A percentile compares a stretch with the other conserved stretches of the same genome.
Evolutionary conservation across 805 yeast genomes (phyloP).

Genomic region (Candida qinlingensis): DNA sequence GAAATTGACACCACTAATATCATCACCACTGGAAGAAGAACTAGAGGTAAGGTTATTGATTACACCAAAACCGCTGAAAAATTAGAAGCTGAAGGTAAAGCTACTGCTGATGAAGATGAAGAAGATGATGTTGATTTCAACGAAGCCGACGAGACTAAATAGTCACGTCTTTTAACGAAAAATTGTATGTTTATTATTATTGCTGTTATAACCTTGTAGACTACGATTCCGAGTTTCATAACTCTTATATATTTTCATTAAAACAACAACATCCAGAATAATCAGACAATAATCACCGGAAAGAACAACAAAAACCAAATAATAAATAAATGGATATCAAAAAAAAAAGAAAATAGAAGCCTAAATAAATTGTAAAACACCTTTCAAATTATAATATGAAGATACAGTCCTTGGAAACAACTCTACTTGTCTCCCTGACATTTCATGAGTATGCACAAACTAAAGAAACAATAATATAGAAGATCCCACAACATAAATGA

Average conservation of each 20-base stretch:
- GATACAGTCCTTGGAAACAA: neutral
- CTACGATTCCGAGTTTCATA: too few species aligned
- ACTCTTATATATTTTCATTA: neutral
- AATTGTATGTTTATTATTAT: too few species aligned
- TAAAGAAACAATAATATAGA: neutral
- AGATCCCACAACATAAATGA: too few species aligned
- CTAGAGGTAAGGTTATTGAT: conserved; percentile 85
- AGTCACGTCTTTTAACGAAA: neutral
- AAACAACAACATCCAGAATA: neutral
- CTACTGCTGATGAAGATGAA: conserved; percentile 40
- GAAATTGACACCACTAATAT: conserved; percentile 83
- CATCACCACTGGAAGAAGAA: conserved; percentile 80
- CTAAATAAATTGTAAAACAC: neutral
- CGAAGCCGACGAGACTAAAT: conserved; percentile 27
- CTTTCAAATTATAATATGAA: too few species aligned
- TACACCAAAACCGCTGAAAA: conserved; percentile 76
- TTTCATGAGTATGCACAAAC: conserved; percentile 1
- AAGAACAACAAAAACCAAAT: neutral
- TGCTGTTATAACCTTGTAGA: too few species aligned
- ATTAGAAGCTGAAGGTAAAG: conserved; percentile 39
- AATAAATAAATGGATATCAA: too few species aligned
- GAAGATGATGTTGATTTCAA: conserved; percentile 51
- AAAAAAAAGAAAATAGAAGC: neutral
- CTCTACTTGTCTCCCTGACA: neutral
- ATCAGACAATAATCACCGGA: neutral